These are phyloP conservation scores for Pterocarpus santalinus DNA, from an alignment of 306 rosid genomes.

Conservation along the genomic window DNA sequence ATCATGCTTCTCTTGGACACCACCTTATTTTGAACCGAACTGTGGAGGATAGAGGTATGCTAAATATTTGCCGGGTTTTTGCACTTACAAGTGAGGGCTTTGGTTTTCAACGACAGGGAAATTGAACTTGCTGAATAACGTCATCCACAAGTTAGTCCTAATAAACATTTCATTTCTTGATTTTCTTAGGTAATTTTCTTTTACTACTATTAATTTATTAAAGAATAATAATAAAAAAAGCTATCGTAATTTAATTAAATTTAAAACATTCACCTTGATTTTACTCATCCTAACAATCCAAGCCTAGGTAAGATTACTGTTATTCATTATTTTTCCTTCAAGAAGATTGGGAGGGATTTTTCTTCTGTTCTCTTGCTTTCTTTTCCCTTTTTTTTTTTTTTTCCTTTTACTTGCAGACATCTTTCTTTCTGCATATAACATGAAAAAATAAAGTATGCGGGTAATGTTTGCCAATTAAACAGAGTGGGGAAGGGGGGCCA, in stretches of 20 bases:
- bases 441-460: background rate
- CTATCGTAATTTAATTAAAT: background rate
- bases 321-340: background rate
- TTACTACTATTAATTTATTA: background rate
- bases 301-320: background rate
- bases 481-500: constrained; percentile 16
- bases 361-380: background rate
- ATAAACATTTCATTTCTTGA: background rate
- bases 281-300: background rate
- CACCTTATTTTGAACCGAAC: background rate
- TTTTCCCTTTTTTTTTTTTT: background rate
- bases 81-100: background rate
- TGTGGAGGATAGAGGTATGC: background rate
- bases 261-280: background rate
- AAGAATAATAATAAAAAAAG: background rate
- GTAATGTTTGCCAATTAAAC: constrained; percentile 18
- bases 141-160: too few species aligned
- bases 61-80: background rate
- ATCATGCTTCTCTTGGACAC: background rate
- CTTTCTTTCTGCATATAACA: background rate
- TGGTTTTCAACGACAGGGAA: background rate
- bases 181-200: background rate
- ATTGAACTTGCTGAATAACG: background rate
- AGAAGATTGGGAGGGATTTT: background rate
- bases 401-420: background rate